Evolutionary conservation across 164 flowering plant genomes (phyloP).

Genomic region (Sedum album): DNA sequence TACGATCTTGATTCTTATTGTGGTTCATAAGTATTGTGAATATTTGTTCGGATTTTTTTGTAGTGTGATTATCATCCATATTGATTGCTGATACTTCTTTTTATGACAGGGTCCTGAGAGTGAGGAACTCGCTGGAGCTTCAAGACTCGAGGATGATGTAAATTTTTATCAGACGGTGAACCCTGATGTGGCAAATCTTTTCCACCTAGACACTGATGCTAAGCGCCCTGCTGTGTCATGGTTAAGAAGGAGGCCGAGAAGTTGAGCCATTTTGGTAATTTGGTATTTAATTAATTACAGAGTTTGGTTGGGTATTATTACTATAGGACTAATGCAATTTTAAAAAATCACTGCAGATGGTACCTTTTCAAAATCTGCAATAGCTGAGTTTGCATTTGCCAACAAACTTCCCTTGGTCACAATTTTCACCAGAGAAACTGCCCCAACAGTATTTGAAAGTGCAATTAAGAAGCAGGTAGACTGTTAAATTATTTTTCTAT

Average conservation of each 20-base stretch:
- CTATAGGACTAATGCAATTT: neutral
- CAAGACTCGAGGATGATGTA: conserved; percentile 83
- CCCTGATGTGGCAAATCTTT: conserved; percentile 80
- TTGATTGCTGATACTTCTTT: neutral
- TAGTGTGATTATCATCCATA: neutral
- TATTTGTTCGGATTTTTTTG: neutral
- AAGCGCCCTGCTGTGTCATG: conserved; percentile 76
- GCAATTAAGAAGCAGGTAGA: conserved; percentile 82
- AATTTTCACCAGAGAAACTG: conserved; percentile 74
- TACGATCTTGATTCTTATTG: conserved; percentile 16
- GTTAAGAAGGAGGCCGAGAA: conserved; percentile 87
- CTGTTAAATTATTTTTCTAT: neutral
- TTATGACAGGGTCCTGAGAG: conserved; percentile 64
- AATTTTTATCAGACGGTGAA: conserved; percentile 78
- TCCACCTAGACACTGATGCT: conserved; percentile 57
- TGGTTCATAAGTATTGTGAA: no score
- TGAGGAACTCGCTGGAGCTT: conserved; percentile 81
- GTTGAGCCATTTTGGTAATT: conserved; percentile 54
- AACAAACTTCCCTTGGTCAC: conserved; percentile 92
- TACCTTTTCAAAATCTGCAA: conserved; percentile 51
- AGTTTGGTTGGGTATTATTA: neutral
- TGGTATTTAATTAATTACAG: neutral
- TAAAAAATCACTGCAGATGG: conserved; percentile 49
- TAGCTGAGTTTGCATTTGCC: conserved; percentile 62
- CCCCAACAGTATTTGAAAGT: conserved; percentile 68